Conservation (phyloP, 164 flowering plant species). For the Berberis thunbergii region DNA sequence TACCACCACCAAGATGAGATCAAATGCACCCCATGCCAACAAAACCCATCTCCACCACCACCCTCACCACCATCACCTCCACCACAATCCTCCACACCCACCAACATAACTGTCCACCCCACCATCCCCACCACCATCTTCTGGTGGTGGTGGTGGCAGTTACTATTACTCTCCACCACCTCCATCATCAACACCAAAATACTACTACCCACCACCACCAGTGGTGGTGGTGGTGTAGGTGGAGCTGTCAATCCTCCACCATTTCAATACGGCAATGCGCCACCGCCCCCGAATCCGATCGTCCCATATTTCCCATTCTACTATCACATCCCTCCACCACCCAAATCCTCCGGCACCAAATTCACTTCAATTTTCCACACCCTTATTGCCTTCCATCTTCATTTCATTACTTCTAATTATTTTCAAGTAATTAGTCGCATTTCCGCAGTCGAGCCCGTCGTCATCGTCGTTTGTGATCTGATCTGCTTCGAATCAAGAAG, state of each 20-base stretch:
- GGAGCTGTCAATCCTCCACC: slow-evolving; percentile 4
- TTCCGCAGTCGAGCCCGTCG: too few species aligned
- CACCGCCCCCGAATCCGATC: slow-evolving; percentile 3
- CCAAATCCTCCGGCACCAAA: background rate
- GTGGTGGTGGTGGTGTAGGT: too few species aligned
- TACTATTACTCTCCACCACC: slow-evolving; percentile 24
- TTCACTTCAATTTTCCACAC: background rate
- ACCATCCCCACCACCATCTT: slow-evolving; percentile 20
- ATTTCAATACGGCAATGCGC: background rate
- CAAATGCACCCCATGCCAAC: background rate
- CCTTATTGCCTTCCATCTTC: background rate
- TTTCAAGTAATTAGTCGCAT: background rate
- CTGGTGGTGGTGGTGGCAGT: slow-evolving; percentile 4
- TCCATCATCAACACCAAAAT: slow-evolving; percentile 16
- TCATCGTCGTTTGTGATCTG: too few species aligned
- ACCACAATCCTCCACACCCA: background rate
- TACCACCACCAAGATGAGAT: background rate
- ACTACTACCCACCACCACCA: slow-evolving; percentile 36
- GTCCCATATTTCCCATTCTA: slow-evolving; percentile 5
- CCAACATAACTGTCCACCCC: slow-evolving; percentile 7
- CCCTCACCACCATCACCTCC: background rate
- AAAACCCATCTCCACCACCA: background rate
- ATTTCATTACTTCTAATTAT: background rate
- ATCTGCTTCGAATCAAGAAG: too few species aligned
- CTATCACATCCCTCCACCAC: background rate